A percentile compares a stretch with the other conserved stretches of the same genome.
These are phyloP conservation scores for Botrytis sinoallii DNA, from an alignment of 2,329 filamentous ascomycete species.

Conservation along the genomic window DNA sequence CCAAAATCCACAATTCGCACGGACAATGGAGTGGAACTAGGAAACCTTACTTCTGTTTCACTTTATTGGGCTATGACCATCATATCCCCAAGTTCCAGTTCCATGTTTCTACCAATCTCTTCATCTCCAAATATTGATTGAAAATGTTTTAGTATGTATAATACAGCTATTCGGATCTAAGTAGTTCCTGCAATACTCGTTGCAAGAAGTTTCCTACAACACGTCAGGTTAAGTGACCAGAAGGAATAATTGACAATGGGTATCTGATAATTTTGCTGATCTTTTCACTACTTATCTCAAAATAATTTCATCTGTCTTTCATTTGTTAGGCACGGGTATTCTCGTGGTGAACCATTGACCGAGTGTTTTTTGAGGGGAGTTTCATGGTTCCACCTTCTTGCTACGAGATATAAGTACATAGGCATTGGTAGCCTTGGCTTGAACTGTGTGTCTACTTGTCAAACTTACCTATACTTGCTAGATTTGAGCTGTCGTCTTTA, in stretches of 20 bases:
- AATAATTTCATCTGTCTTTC: conserved; percentile 8
- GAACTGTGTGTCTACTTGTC: background rate
- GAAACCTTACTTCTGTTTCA: conserved; percentile 5
- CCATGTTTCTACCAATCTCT: background rate
- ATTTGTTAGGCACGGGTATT: background rate
- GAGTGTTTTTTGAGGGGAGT: background rate
- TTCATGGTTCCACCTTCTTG: background rate
- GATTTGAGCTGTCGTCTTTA: background rate
- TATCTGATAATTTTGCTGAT: background rate
- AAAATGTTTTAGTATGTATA: background rate
- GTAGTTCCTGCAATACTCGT: background rate
- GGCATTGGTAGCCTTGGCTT: background rate
- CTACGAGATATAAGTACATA: conserved; percentile 8
- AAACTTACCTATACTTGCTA: background rate
- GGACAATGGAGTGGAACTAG: background rate
- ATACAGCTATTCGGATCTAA: background rate
- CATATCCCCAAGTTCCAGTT: background rate
- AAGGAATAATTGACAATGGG: background rate
- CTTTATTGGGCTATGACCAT: conserved; percentile 13
- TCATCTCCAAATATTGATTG: background rate
- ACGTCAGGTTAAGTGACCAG: background rate
- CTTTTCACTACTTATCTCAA: background rate
- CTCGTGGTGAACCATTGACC: background rate
- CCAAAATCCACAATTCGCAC: conserved; percentile 4
- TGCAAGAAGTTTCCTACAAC: background rate